Evolutionary conservation across 116 monocot genomes (phyloP), one percentile per base, ranked within the genome.

Genomic region (Iris pallida): DNA sequence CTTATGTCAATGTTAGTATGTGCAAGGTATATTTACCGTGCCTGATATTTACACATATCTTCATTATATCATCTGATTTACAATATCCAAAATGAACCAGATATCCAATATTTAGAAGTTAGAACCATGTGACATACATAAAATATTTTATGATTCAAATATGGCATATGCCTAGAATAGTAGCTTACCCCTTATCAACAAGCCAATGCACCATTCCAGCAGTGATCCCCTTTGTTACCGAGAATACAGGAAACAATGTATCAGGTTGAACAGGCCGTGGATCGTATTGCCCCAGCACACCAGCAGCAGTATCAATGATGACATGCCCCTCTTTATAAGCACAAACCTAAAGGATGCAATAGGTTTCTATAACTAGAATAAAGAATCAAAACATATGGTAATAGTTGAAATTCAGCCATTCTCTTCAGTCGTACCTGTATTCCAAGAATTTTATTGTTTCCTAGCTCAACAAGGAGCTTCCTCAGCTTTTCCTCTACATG

Each of bases 151-250:
- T 30, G 30, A 30, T 30, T 30, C 30, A 30, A 30, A 30, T 30
- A 30, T 30, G 30, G 30, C 30, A 30, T 30, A 30, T 30, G 30
- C 30, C 30, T 30, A 30, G 2, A 30, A 3, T 30, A 30, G 30
- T 30, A 30, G 30, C 30, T 30, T 73, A 96, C 96, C 87, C 78
- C 30, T 89, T 85, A 64, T 98, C 98, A 69, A 84, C 88, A 57
- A 98, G 87, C 90, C 90, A 98, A 76, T 98, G 98, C n/a, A 98
- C 72, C 81, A 98, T 77, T 51, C 90, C 93, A 45, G 98, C 81
- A 18, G 98, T 90, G 52, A 98, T 81, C 12, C 98, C 98, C 67
- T 98, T 98, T 40, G 98, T 98, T 44, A 68, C 84, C 45, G 89
- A 93, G 63, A 93, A 93, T 71, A 93, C 86, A 43, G 89, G 86